phyloP scores from a whole-genome alignment of 441 rosid species.

The Populus tomentosa region DNA sequence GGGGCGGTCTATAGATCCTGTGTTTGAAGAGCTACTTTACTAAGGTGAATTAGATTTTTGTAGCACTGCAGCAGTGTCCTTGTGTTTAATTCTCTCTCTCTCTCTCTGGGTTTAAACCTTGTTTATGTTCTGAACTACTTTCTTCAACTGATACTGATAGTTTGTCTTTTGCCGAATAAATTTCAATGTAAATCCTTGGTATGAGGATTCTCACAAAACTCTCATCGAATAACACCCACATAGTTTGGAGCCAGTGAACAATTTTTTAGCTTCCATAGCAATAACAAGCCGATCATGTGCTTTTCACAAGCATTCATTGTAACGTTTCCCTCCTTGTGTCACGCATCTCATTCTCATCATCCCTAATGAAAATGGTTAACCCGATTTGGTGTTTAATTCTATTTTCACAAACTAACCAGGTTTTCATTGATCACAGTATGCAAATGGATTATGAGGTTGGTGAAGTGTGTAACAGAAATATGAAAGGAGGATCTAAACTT shows the following conservation, averaged over 20 bases:
- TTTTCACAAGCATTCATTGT: background rate
- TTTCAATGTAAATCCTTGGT: conserved; percentile 13
- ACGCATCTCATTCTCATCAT: background rate
- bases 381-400: background rate
- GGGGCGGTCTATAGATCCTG: conserved; percentile 86
- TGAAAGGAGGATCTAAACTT: background rate
- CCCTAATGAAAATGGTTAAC: background rate
- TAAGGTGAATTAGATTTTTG: conserved; percentile 21
- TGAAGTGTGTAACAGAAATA: background rate
- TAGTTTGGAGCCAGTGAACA: background rate
- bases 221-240: background rate
- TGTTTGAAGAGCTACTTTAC: conserved; percentile 82
- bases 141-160: background rate
- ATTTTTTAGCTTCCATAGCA: background rate
- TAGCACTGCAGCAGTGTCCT: background rate
- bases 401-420: background rate
- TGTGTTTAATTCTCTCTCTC: background rate
- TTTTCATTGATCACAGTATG: background rate
- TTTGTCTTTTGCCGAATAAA: conserved; percentile 17
- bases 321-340: background rate
- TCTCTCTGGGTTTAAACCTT: conserved; percentile 15
- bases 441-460: background rate
- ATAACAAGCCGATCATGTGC: background rate
- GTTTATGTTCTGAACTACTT: conserved; percentile 11
- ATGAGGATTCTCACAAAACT: conserved; percentile 19